Percentiles rank a stretch among this genome's conserved stretches.
These are phyloP conservation scores for Fusarium bulbicola DNA, from an alignment of 2,329 filamentous ascomycete genomes.

Conservation along the genomic window DNA sequence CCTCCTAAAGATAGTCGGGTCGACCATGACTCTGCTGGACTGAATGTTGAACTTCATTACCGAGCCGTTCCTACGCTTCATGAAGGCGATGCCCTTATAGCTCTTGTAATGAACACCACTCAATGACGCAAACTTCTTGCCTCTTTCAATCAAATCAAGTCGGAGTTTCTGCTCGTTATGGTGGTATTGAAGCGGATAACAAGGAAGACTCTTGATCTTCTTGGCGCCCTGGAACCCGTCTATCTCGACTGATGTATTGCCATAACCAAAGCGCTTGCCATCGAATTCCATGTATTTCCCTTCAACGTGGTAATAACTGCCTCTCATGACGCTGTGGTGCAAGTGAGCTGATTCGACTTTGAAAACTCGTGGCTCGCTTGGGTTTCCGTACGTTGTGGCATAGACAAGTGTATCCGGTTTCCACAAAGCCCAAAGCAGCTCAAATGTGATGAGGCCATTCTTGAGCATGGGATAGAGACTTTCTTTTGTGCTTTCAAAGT, in stretches of 20 bases:
- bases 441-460: slow-evolving; percentile 86
- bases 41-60: slow-evolving; percentile 83
- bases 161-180: slow-evolving; percentile 73
- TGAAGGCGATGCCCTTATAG: slow-evolving; percentile 85
- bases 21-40: slow-evolving; percentile 88
- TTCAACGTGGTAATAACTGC: slow-evolving; percentile 80
- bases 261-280: slow-evolving; percentile 84
- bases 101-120: slow-evolving; percentile 84
- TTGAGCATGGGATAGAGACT: slow-evolving; percentile 81
- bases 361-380: slow-evolving; percentile 82
- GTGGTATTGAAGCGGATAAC: slow-evolving; percentile 84
- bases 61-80: slow-evolving; percentile 75
- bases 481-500: slow-evolving; percentile 81
- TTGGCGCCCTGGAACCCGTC: slow-evolving; percentile 80
- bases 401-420: slow-evolving; percentile 86
- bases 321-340: slow-evolving; percentile 73
- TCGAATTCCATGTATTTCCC: slow-evolving; percentile 88
- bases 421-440: slow-evolving; percentile 88
- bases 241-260: slow-evolving; percentile 75
- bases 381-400: slow-evolving; percentile 78
- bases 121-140: slow-evolving; percentile 84
- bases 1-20: slow-evolving; percentile 81
- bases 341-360: slow-evolving; percentile 81
- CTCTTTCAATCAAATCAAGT: slow-evolving; percentile 76
- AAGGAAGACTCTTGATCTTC: slow-evolving; percentile 81